A percentile compares a stretch with the other conserved stretches of the same genome.
Evolutionary conservation across 352 stramenopile genomes (phyloP).

Genomic region (Globisporangium middletonii): DNA sequence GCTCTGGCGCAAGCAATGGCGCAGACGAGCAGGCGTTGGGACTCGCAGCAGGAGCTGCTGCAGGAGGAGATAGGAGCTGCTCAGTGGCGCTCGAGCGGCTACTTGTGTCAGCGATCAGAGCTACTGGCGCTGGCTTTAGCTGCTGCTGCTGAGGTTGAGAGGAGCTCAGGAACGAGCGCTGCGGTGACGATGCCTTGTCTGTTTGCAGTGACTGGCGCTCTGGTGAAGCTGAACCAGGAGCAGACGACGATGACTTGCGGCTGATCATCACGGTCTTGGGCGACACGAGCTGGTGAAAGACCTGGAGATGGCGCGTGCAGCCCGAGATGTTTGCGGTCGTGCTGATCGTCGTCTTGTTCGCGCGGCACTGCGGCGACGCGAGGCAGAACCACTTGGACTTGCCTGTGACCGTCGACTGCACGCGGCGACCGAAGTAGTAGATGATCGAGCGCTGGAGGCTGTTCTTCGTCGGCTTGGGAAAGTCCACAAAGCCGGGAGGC

Average conservation of each 20-base stretch:
- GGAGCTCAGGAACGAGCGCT: too few relatives aligned
- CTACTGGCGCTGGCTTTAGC: too few relatives aligned
- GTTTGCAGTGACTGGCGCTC: neutral
- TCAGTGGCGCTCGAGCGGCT: too few relatives aligned
- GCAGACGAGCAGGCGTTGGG: neutral
- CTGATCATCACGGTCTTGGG: slow-evolving; percentile 17
- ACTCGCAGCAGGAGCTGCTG: neutral
- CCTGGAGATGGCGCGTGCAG: slow-evolving; percentile 20
- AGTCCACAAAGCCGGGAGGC: slow-evolving; percentile 12
- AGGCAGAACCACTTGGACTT: slow-evolving; percentile 23
- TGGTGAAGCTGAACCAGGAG: neutral
- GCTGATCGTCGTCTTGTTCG: slow-evolving; percentile 19
- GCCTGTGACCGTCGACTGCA: slow-evolving; percentile 5
- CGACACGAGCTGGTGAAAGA: slow-evolving; percentile 20
- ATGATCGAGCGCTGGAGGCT: slow-evolving; percentile 21
- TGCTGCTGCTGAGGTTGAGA: too few relatives aligned
- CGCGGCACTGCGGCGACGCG: slow-evolving; percentile 15
- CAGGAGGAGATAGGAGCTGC: neutral
- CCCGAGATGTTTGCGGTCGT: slow-evolving; percentile 19
- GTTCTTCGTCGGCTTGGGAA: slow-evolving; percentile 19
- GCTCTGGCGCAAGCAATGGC: neutral
- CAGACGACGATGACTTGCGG: slow-evolving; percentile 1
- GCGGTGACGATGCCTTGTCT: too few relatives aligned
- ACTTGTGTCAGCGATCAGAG: too few relatives aligned
- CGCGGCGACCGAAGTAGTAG: slow-evolving; percentile 20